phyloP scores from a whole-genome alignment of 2,329 filamentous ascomycete species.

The Diaporthe citrichinensis region DNA sequence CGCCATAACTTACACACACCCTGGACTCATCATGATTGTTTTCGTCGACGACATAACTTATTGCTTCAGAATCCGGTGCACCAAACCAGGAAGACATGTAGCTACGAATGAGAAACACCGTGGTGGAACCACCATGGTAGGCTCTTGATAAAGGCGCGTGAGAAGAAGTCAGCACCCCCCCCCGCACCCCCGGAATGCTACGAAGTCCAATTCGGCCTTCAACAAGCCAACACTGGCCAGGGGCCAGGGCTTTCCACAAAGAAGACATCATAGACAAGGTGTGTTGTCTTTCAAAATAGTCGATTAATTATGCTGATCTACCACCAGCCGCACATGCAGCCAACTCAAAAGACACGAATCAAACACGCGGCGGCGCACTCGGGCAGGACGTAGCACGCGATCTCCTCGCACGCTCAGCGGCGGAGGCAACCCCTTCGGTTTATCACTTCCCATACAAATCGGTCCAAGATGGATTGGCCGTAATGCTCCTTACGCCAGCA shows the following conservation, averaged over 20 bases:
- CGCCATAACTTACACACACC: background rate
- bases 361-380: conserved; percentile 2
- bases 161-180: no score
- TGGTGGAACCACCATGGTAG: no score
- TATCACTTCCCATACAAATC: background rate
- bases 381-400: conserved; percentile 4
- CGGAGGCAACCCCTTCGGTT: background rate
- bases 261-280: background rate
- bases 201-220: no score
- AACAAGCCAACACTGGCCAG: background rate
- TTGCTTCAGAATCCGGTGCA: no score
- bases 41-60: background rate
- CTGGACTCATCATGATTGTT: background rate
- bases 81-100: background rate
- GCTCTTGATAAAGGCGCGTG: background rate
- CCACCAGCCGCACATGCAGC: background rate
- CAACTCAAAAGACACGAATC: conserved; percentile 2
- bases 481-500: background rate
- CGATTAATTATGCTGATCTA: conserved; percentile 19
- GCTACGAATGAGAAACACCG: background rate
- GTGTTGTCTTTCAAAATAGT: background rate
- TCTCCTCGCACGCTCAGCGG: conserved; percentile 21
- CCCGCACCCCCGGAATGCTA: background rate
- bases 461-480: background rate
- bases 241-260: background rate